These are phyloP conservation scores for Penicillium sp. DNA, from an alignment of 2,329 filamentous ascomycete genomes.

Conservation along the genomic window DNA sequence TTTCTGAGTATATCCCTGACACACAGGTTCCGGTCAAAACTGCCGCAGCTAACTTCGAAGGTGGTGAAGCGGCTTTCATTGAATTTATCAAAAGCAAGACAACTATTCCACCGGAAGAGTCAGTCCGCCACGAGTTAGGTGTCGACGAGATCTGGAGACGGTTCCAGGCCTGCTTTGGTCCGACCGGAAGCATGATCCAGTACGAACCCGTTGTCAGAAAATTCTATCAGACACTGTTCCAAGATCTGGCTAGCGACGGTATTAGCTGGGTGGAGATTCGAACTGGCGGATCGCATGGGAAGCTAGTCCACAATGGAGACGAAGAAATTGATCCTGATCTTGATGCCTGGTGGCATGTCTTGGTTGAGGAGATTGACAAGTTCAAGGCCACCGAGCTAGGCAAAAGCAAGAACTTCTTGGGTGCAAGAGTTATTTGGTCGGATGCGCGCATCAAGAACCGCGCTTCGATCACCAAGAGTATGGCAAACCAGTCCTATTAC, in stretches of 20 bases:
- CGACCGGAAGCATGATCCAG: not conserved
- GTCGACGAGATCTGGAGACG: not conserved
- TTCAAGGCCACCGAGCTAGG: not conserved
- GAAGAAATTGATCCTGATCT: not conserved
- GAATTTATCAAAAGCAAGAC: not conserved
- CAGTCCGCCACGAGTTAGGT: not conserved
- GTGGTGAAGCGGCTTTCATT: not conserved
- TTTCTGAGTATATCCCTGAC: not conserved
- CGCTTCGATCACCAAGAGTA: not conserved
- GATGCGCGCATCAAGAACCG: not conserved
- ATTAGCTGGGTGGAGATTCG: slow-evolving; percentile 79
- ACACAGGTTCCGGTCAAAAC: not conserved
- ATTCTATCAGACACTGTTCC: slow-evolving; percentile 65
- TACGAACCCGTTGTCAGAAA: not conserved
- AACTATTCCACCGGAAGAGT: not conserved
- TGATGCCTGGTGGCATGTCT: not conserved
- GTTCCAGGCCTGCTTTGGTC: not conserved
- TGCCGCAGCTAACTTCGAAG: not conserved
- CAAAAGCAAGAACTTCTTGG: not conserved
- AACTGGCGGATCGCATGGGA: slow-evolving; percentile 68
- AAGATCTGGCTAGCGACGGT: slow-evolving; percentile 69
- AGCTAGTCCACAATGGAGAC: slow-evolving; percentile 59
- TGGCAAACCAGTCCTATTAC: not conserved
- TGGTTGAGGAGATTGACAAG: not conserved
- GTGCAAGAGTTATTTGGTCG: not conserved